Evolutionary conservation across 2,329 filamentous ascomycete genomes (phyloP).

Genomic region (Tolypocladium cylindrosporum): DNA sequence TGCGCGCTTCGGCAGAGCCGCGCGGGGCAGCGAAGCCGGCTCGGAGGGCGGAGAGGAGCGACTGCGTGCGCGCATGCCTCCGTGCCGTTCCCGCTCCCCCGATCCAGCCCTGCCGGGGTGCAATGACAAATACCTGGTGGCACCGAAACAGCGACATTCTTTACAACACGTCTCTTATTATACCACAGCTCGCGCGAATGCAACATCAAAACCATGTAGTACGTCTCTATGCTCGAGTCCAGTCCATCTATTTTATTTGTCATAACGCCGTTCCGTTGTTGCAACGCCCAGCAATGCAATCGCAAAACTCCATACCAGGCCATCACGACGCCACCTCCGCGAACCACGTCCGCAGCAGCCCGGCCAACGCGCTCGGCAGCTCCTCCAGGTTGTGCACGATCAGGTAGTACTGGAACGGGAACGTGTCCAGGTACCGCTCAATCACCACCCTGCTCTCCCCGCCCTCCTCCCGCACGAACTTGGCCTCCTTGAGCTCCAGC

Average conservation of each 20-base stretch:
- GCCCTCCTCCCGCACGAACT: conserved; percentile 58
- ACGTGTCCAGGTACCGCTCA: conserved; percentile 85
- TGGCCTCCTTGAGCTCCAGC: conserved; percentile 78
- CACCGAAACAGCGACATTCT: background rate
- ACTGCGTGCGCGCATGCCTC: background rate
- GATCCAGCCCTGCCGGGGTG: background rate
- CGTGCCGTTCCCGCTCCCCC: background rate
- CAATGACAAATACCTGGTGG: background rate
- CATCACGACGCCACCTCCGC: conserved; percentile 48
- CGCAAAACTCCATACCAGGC: background rate
- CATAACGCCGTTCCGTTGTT: background rate
- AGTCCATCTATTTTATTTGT: background rate
- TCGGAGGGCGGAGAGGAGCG: background rate
- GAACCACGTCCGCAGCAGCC: conserved; percentile 93
- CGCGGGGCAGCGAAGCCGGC: background rate
- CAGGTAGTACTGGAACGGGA: conserved; percentile 95
- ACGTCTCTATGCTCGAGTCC: background rate
- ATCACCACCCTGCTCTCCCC: conserved; percentile 63
- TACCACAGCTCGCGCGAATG: background rate
- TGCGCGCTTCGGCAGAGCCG: background rate
- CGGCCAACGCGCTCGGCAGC: conserved; percentile 77
- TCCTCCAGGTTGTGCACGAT: conserved; percentile 89
- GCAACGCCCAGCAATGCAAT: background rate
- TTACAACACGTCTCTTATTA: too few relatives aligned
- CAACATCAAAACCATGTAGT: background rate